Base-by-base conservation (phyloP, 139 green algal genomes). In the Zygnema circumcarinatum region DNA sequence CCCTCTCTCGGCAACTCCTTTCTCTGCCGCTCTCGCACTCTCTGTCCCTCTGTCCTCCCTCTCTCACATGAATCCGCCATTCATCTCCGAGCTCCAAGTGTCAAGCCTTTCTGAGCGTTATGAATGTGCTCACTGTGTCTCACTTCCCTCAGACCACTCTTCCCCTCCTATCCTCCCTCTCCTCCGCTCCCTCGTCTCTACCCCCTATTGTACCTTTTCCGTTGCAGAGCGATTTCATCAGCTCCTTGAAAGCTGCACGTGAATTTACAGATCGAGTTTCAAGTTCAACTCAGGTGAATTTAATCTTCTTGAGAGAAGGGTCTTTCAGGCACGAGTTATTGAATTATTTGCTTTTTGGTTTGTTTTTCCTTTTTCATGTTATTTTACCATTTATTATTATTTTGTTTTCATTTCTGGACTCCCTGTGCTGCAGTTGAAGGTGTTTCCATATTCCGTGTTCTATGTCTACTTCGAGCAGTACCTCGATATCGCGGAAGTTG, bases 381-480 rank as follows among this genome's bases (percentile, higher is more conserved):
- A n/a, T n/a, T n/a, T n/a, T n/a, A n/a, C n/a, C n/a, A n/a, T n/a
- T n/a, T n/a, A n/a, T n/a, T n/a, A n/a, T n/a, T n/a, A n/a, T n/a
- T n/a, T n/a, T n/a, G n/a, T n/a, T n/a, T n/a, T n/a, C n/a, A n/a
- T n/a, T n/a, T n/a, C n/a, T n/a, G n/a, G n/a, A n/a, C n/a, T n/a
- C n/a, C n/a, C n/a, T n/a, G n/a, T n/a, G n/a, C n/a, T n/a, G 41
- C 40, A 84, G 22, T 80, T 95, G 25, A 76, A 76, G 7, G 86
- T 98, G 2, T 98, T 95, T 90, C 38, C 93, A 39, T 98, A 97
- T 91, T 97, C 94, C 41, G 79, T 96, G 1, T 98, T 98, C 89
- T 95, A 98, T 93, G 90, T 98, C 78, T 98, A 97, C 89, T 98
- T 98, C 79, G 95, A 98, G 93, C 95, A 98, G 92, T 98, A 98